phyloP scores from a whole-genome alignment of 139 green algal species.

The Auxenochlorella protothecoides region DNA sequence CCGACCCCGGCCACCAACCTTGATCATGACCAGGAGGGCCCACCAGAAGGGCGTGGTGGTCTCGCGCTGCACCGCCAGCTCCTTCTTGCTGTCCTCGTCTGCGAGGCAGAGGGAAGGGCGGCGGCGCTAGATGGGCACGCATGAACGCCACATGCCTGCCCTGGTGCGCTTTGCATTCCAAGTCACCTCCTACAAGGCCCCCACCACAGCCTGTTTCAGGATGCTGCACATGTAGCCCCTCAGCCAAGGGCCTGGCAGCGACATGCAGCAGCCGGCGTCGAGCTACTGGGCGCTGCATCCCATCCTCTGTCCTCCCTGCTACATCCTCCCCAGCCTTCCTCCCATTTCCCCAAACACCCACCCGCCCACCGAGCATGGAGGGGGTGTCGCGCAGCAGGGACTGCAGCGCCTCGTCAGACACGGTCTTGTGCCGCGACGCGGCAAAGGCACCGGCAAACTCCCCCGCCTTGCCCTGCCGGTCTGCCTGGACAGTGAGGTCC shows the following conservation, averaged over 20 bases:
- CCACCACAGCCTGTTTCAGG: no score
- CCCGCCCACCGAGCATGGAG: no score
- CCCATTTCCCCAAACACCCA: no score
- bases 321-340: no score
- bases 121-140: no score
- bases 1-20: constrained; percentile 1
- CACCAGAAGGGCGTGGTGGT: constrained; percentile 70
- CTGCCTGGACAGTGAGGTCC: constrained; percentile 12
- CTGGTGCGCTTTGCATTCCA: neutral
- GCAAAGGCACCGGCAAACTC: constrained; percentile 20
- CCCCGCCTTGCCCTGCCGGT: constrained; percentile 12
- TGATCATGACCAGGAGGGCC: constrained; percentile 45
- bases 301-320: no score
- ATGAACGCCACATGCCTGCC: neutral
- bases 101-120: no score
- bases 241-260: no score
- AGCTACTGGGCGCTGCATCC: no score
- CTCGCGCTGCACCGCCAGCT: constrained; percentile 40
- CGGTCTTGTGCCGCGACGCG: constrained; percentile 1
- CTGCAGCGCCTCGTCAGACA: neutral
- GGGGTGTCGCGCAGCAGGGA: neutral
- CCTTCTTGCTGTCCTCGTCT: neutral
- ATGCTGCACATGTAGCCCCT: no score
- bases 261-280: no score
- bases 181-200: no score